Evolutionary conservation across 2,329 filamentous ascomycete species (phyloP).

Genomic region (Beauveria sp.): DNA sequence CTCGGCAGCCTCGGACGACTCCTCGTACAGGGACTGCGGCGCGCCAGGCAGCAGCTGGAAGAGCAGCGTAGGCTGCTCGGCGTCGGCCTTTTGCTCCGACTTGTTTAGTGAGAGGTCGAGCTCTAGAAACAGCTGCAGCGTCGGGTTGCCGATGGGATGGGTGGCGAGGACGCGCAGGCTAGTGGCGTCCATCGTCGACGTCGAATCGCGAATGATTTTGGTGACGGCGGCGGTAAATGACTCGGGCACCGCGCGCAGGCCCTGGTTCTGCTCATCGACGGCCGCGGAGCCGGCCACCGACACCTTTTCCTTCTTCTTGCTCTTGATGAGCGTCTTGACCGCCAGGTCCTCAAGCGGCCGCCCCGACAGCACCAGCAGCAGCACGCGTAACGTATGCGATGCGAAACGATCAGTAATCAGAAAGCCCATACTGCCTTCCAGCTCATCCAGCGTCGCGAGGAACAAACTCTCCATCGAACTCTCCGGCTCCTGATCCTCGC

Average conservation of each 20-base stretch:
- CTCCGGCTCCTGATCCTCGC: conserved; percentile 39
- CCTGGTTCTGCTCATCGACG: conserved; percentile 36
- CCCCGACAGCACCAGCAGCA: conserved; percentile 80
- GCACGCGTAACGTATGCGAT: conserved; percentile 80
- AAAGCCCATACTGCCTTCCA: conserved; percentile 77
- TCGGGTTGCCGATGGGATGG: conserved; percentile 85
- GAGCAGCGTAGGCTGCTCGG: conserved; percentile 50
- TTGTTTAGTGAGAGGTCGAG: conserved; percentile 73
- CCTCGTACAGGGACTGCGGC: conserved; percentile 60
- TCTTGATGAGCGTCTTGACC: conserved; percentile 70
- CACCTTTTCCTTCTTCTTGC: conserved; percentile 85
- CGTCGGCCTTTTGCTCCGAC: conserved; percentile 37
- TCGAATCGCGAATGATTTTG: conserved; percentile 74
- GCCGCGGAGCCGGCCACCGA: conserved; percentile 49
- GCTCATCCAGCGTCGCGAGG: conserved; percentile 72
- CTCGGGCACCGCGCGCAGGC: conserved; percentile 58
- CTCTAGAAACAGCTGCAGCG: conserved; percentile 82
- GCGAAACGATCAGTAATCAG: conserved; percentile 83
- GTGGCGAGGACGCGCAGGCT: conserved; percentile 77
- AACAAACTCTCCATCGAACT: conserved; percentile 78
- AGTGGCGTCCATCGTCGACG: conserved; percentile 66
- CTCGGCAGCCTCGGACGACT: conserved; percentile 60
- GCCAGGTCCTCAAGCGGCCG: conserved; percentile 64
- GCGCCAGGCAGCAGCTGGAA: conserved; percentile 72
- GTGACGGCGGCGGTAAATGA: conserved; percentile 71